phyloP scores from a whole-genome alignment of 305 asterid genomes.

The Nicotiana rustica region DNA sequence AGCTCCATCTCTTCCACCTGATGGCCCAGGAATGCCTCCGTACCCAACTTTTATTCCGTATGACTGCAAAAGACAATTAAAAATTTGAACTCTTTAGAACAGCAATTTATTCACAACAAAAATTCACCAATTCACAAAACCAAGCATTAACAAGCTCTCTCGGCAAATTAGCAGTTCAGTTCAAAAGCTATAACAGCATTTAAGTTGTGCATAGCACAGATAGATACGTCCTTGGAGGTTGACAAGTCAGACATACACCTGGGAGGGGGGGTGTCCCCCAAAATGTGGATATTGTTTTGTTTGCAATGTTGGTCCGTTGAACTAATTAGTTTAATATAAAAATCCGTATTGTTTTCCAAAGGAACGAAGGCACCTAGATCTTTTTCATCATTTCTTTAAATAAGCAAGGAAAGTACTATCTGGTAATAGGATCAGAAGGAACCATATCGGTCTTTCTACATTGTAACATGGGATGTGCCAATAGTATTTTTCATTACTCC shows the following conservation, averaged over 20 bases:
- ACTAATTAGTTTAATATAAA: neutral
- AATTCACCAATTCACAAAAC: neutral
- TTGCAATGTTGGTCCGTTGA: too few relatives aligned
- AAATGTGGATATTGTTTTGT: too few relatives aligned
- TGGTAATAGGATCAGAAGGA: neutral
- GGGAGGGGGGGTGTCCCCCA: too few relatives aligned
- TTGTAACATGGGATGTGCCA: neutral
- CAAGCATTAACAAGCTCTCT: too few relatives aligned
- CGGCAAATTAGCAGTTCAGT: too few relatives aligned
- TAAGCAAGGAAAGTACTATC: neutral
- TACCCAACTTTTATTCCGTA: conserved; percentile 80
- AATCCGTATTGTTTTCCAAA: neutral
- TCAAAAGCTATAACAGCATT: too few relatives aligned
- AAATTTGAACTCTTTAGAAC: neutral
- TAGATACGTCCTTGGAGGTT: too few relatives aligned
- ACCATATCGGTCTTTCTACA: neutral
- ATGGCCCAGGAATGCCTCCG: conserved; percentile 68
- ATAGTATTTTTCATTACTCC: neutral
- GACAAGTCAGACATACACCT: too few relatives aligned
- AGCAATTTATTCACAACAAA: neutral
- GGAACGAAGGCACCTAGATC: too few relatives aligned
- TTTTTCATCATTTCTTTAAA: neutral
- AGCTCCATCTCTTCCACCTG: conserved; percentile 67
- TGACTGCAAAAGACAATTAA: conserved; percentile 52
- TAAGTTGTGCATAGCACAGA: too few relatives aligned